These are phyloP conservation scores for Scedosporium boydii DNA, from an alignment of 2,329 filamentous ascomycete genomes.

Conservation along the genomic window DNA sequence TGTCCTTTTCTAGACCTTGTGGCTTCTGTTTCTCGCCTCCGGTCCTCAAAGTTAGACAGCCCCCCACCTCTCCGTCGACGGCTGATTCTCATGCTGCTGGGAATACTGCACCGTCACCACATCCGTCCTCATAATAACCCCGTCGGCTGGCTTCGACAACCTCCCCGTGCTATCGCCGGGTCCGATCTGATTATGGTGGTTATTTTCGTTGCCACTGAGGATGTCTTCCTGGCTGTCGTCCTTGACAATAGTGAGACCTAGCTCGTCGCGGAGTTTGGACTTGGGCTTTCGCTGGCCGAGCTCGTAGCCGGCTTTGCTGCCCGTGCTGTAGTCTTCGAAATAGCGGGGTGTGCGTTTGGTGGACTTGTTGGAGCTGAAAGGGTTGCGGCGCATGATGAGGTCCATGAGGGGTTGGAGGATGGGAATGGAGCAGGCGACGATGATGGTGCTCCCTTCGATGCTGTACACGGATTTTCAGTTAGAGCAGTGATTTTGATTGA, in stretches of 20 bases:
- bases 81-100: neutral
- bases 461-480: slow-evolving; percentile 8
- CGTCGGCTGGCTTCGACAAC: neutral
- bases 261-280: slow-evolving; percentile 7
- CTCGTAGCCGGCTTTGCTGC: slow-evolving; percentile 3
- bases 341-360: slow-evolving; percentile 1
- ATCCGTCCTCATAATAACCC: neutral
- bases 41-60: neutral
- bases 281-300: slow-evolving; percentile 9
- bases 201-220: neutral
- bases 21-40: too few relatives aligned
- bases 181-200: neutral
- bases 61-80: neutral
- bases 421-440: slow-evolving; percentile 24
- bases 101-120: slow-evolving; percentile 1
- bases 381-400: slow-evolving; percentile 13
- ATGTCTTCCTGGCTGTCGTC: slow-evolving; percentile 12
- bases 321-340: slow-evolving; percentile 5
- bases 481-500: neutral
- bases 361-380: slow-evolving; percentile 6
- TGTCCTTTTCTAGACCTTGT: too few relatives aligned
- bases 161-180: neutral
- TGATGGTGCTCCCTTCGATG: slow-evolving; percentile 22
- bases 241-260: slow-evolving; percentile 11
- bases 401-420: slow-evolving; percentile 22